Evolutionary conservation across 345 rosid genomes (phyloP).

Genomic region (Linum tenue): DNA sequence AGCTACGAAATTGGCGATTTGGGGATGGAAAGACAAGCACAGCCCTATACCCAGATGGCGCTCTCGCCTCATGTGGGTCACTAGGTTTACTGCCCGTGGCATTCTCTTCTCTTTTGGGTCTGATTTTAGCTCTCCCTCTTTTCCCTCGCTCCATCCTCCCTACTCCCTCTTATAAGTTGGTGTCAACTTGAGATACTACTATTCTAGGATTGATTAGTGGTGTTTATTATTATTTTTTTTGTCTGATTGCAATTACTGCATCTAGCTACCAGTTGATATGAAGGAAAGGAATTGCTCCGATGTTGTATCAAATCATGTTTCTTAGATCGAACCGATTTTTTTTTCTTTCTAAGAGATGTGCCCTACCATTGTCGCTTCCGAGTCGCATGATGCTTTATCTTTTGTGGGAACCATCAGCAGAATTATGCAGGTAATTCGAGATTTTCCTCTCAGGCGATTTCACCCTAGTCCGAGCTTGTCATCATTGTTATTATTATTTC

Average conservation of each 20-base stretch:
- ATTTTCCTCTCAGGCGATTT: not conserved
- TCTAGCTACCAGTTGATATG: conserved; percentile 92
- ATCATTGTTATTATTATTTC: no score
- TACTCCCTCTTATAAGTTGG: not conserved
- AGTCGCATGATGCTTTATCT: conserved; percentile 86
- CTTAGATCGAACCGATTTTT: conserved; percentile 90
- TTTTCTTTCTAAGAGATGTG: conserved; percentile 74
- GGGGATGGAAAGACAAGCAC: conserved; percentile 78
- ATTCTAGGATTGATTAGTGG: not conserved
- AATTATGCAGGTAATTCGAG: conserved; percentile 74
- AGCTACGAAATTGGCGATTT: conserved; percentile 66
- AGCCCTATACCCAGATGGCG: conserved; percentile 90
- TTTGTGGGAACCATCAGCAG: conserved; percentile 93
- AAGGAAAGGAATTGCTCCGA: conserved; percentile 88
- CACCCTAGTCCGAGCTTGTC: no score
- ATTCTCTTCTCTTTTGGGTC: conserved; percentile 94
- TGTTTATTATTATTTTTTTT: not conserved
- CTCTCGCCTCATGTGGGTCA: conserved; percentile 76
- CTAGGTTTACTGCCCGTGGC: conserved; percentile 59
- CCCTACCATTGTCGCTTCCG: conserved; percentile 89
- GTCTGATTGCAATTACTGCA: not conserved
- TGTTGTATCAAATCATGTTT: conserved; percentile 86
- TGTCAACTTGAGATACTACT: not conserved
- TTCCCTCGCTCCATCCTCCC: not conserved
- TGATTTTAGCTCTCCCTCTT: not conserved